Percentiles rank a stretch among this genome's conserved stretches.
Evolutionary conservation across 768 basidiomycete species (phyloP).

Genomic region (Hygrocybe punicea): DNA sequence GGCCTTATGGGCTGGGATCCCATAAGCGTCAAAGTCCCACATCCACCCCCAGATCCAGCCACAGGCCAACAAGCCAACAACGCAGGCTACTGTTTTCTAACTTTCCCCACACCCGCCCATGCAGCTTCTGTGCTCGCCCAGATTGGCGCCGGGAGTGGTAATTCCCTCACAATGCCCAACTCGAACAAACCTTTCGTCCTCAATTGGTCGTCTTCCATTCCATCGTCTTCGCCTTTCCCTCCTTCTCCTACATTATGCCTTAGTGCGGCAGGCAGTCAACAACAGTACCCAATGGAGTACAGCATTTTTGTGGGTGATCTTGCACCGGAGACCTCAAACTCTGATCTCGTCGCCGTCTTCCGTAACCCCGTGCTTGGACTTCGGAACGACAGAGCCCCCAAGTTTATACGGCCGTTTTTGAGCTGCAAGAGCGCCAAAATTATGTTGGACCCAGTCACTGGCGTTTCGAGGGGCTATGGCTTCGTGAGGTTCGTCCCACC

Average conservation of each 20-base stretch:
- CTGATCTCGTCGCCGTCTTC: slow-evolving; percentile 92
- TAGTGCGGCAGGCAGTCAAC: slow-evolving; percentile 35
- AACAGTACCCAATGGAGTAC: slow-evolving; percentile 78
- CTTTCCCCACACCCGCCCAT: slow-evolving; percentile 69
- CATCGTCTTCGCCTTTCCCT: slow-evolving; percentile 31
- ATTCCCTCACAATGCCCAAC: slow-evolving; percentile 76
- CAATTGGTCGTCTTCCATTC: slow-evolving; percentile 61
- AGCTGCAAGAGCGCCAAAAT: slow-evolving; percentile 96
- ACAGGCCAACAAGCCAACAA: slow-evolving; percentile 72
- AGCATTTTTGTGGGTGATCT: slow-evolving; percentile 95
- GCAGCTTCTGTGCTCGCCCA: slow-evolving; percentile 70
- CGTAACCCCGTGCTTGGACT: slow-evolving; percentile 85
- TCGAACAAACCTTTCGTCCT: slow-evolving; percentile 77
- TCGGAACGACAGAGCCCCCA: slow-evolving; percentile 81
- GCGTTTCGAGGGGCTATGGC: slow-evolving; percentile 86
- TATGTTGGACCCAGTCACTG: slow-evolving; percentile 88
- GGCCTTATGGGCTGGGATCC: slow-evolving; percentile 84
- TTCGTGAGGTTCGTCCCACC: slow-evolving; percentile 69
- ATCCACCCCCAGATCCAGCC: slow-evolving; percentile 52
- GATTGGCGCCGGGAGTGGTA: slow-evolving; percentile 47
- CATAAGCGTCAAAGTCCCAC: slow-evolving; percentile 68
- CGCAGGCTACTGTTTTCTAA: slow-evolving; percentile 84
- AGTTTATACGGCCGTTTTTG: slow-evolving; percentile 82
- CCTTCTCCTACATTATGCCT: slow-evolving; percentile 29
- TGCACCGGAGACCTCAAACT: slow-evolving; percentile 88